phyloP scores from a whole-genome alignment of 805 yeast genomes.

The Wickerhamiella brachini region DNA sequence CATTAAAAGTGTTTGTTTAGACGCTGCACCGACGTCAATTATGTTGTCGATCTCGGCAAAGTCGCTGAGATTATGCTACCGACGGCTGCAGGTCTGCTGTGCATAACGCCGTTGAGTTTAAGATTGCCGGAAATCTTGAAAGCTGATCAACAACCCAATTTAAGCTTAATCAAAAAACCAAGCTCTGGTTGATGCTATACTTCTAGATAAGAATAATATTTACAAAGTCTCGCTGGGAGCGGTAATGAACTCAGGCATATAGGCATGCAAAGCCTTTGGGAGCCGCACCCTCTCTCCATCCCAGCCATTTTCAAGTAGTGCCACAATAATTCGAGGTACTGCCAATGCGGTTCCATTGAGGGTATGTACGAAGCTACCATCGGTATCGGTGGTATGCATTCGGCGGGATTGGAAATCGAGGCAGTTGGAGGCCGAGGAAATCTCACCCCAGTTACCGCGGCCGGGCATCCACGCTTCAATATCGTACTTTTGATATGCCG shows the following conservation, averaged over 20 bases:
- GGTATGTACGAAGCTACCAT: constrained; percentile 51
- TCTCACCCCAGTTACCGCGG: constrained; percentile 82
- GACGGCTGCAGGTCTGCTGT: too few relatives aligned
- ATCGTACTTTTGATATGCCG: constrained; percentile 83
- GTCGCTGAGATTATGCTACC: too few relatives aligned
- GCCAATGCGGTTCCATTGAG: constrained; percentile 95
- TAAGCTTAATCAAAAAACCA: too few relatives aligned
- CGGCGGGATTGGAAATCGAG: constrained; percentile 82
- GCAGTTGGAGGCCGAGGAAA: constrained; percentile 84
- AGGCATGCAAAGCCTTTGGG: constrained; percentile 13
- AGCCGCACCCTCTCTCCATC: constrained; percentile 12
- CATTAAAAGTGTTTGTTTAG: too few relatives aligned
- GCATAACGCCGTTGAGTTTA: too few relatives aligned
- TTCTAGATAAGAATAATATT: background rate
- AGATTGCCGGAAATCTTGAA: too few relatives aligned
- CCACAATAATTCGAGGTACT: constrained; percentile 78
- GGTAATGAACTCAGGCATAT: constrained; percentile 3
- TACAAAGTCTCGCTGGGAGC: background rate
- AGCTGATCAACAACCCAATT: too few relatives aligned
- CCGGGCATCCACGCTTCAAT: constrained; percentile 99
- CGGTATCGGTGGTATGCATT: constrained; percentile 39
- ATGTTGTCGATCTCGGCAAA: too few relatives aligned
- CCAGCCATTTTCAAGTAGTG: constrained; percentile 76
- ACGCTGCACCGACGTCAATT: too few relatives aligned
- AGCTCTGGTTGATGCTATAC: too few relatives aligned